Percentiles rank a stretch among this genome's conserved stretches.
phyloP scores from a whole-genome alignment of 1,139 yeast genomes.

The Geotrichum aggregatum region DNA sequence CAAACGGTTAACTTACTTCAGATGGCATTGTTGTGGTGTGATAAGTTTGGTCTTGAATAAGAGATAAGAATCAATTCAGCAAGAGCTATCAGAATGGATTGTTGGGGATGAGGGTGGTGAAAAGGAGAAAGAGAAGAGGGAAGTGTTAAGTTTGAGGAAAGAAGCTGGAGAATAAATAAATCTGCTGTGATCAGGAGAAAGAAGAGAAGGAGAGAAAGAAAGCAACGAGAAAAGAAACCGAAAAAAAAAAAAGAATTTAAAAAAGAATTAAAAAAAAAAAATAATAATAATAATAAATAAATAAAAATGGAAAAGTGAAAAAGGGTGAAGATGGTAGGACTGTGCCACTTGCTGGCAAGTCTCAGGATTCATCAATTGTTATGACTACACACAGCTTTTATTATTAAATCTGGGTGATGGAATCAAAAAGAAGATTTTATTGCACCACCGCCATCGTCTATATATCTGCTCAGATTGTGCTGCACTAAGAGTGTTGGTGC shows the following conservation, averaged over 20 bases:
- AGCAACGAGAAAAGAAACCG: slow-evolving; percentile 1
- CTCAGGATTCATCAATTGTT: too few species aligned
- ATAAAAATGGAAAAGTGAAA: background rate
- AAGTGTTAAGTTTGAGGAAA: background rate
- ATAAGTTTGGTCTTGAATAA: background rate
- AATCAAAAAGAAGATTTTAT: too few species aligned
- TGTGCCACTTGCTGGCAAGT: too few species aligned
- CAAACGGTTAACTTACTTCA: slow-evolving; percentile 5
- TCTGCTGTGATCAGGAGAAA: background rate
- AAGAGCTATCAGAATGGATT: background rate
- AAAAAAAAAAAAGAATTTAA: slow-evolving; percentile 5
- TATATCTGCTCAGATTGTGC: too few species aligned
- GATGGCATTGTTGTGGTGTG: slow-evolving; percentile 8
- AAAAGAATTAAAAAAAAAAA: slow-evolving; percentile 1
- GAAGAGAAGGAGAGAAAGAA: background rate
- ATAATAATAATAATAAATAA: slow-evolving; percentile 2
- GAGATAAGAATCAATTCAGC: background rate
- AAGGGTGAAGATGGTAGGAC: too few species aligned
- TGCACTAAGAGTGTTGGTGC: too few species aligned
- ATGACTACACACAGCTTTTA: too few species aligned
- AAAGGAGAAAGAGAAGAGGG: background rate
- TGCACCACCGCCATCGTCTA: too few species aligned
- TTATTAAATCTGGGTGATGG: too few species aligned
- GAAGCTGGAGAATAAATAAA: background rate
- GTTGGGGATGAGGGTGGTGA: too few species aligned